Percentiles rank a stretch among this genome's conserved stretches.
Conservation (phyloP, 108 stramenopile genomes). For the Tribonema minus region DNA sequence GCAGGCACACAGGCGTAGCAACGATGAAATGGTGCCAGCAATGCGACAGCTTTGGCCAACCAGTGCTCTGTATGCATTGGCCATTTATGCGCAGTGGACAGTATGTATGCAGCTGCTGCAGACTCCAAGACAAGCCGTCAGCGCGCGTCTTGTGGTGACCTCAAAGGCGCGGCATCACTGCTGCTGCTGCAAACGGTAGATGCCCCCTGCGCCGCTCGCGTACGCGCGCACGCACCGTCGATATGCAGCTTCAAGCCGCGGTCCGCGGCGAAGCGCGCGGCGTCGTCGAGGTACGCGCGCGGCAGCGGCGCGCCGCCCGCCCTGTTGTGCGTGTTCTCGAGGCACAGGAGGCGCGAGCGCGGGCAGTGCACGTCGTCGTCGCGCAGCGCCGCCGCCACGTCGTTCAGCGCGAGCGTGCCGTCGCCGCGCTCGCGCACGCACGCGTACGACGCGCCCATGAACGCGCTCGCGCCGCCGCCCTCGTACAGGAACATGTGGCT, state of each 20-base stretch:
- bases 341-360: conserved; percentile 68
- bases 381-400: conserved; percentile 55
- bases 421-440: conserved; percentile 68
- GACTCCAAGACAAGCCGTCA: no score
- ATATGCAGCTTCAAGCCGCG: conserved; percentile 68
- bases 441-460: conserved; percentile 71
- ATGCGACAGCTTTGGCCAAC: no score
- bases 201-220: no score
- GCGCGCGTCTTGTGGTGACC: no score
- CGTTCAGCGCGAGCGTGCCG: conserved; percentile 60
- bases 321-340: conserved; percentile 96
- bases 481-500: conserved; percentile 42
- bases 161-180: no score
- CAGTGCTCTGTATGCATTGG: no score
- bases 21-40: no score
- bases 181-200: no score
- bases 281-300: conserved; percentile 63
- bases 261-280: conserved; percentile 58
- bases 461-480: conserved; percentile 53
- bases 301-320: conserved; percentile 81
- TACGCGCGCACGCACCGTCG: conserved; percentile 70
- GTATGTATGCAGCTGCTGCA: no score
- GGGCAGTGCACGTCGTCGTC: conserved; percentile 86
- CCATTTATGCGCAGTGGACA: no score
- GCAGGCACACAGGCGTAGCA: no score